Conservation (phyloP, 2,329 filamentous ascomycete species). For the Escovopsis sp. region DNA sequence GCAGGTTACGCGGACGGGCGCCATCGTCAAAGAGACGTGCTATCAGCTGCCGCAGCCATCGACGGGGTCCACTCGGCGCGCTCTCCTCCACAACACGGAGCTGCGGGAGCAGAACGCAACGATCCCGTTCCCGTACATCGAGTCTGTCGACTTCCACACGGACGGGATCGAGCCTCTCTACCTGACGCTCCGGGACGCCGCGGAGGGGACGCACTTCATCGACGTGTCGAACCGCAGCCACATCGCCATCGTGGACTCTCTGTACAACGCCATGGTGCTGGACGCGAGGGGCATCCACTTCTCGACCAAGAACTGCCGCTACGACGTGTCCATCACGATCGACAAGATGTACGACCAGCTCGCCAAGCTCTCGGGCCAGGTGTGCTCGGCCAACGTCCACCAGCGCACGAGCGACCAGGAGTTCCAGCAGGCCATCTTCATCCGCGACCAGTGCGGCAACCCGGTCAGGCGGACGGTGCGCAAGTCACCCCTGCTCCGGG, state of each 20-base stretch:
- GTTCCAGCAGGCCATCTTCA: slow-evolving; percentile 18
- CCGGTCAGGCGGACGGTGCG: slow-evolving; percentile 13
- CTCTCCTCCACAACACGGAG: slow-evolving; percentile 18
- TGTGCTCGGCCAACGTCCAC: slow-evolving; percentile 13
- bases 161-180: slow-evolving; percentile 19
- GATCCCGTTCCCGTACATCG: slow-evolving; percentile 22
- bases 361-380: slow-evolving; percentile 15
- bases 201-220: slow-evolving; percentile 14
- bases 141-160: slow-evolving; percentile 20
- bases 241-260: slow-evolving; percentile 17
- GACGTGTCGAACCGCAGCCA: slow-evolving; percentile 20
- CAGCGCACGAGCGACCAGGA: slow-evolving; percentile 11
- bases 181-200: slow-evolving; percentile 17
- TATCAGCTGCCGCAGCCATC: slow-evolving; percentile 14
- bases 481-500: slow-evolving; percentile 15
- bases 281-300: slow-evolving; percentile 21
- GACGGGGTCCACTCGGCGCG: slow-evolving; percentile 12
- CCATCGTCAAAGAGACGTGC: slow-evolving; percentile 15
- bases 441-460: slow-evolving; percentile 22
- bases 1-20: slow-evolving; percentile 16
- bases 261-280: slow-evolving; percentile 19
- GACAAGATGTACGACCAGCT: slow-evolving; percentile 21
- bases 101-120: slow-evolving; percentile 16
- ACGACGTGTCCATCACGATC: slow-evolving; percentile 19
- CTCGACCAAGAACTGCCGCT: slow-evolving; percentile 18